Evolutionary conservation across 1,284 basidiomycete genomes (phyloP).

Genomic region (Melanopsichium pennsylvanicum): DNA sequence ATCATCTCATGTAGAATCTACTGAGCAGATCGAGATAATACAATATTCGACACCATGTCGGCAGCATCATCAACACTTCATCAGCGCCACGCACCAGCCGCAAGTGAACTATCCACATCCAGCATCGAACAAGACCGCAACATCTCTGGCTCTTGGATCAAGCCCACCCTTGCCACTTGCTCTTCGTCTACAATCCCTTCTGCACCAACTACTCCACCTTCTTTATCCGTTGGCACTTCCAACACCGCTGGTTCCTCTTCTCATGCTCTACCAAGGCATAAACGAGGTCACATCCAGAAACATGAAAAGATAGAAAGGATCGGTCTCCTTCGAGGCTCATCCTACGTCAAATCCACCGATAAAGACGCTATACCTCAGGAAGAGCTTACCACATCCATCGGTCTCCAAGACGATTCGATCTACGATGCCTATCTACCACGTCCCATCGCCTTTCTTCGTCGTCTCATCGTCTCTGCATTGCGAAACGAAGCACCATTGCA

Average conservation of each 20-base stretch:
- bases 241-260: no score
- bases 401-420: slow-evolving; percentile 44
- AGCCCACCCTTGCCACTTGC: not conserved
- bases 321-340: slow-evolving; percentile 42
- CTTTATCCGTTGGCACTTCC: not conserved
- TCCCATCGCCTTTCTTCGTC: slow-evolving; percentile 40
- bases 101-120: slow-evolving; percentile 27
- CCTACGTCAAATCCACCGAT: slow-evolving; percentile 31
- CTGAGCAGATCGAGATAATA: no score
- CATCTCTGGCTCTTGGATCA: slow-evolving; percentile 29
- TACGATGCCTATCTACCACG: slow-evolving; percentile 54
- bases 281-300: slow-evolving; percentile 36
- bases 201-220: not conserved
- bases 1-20: no score
- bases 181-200: slow-evolving; percentile 10
- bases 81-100: slow-evolving; percentile 25
- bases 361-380: slow-evolving; percentile 24
- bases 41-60: slow-evolving; percentile 26
- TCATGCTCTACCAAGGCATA: no score
- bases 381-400: slow-evolving; percentile 49
- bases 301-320: slow-evolving; percentile 42
- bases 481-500: slow-evolving; percentile 39
- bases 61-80: slow-evolving; percentile 9
- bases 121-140: slow-evolving; percentile 46
- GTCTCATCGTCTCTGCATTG: slow-evolving; percentile 36